phyloP scores from a whole-genome alignment of 2,329 filamentous ascomycete species.

The Penicillium psychrosexuale region DNA sequence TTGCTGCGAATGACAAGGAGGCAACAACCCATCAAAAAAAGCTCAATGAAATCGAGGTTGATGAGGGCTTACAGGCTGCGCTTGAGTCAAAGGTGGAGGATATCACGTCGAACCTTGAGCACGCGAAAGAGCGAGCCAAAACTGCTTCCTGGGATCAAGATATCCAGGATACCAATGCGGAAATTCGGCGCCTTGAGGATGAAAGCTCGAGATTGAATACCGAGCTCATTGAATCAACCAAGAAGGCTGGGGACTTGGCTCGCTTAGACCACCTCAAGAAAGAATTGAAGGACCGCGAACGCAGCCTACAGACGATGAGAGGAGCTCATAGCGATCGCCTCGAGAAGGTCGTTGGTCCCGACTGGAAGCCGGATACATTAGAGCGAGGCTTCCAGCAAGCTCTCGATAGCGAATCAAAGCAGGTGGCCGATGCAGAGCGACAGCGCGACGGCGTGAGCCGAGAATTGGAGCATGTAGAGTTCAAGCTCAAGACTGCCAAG shows the following conservation, averaged over 20 bases:
- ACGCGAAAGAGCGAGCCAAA: conserved; percentile 62
- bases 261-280: conserved; percentile 80
- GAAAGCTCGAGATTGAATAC: conserved; percentile 68
- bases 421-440: conserved; percentile 63
- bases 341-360: conserved; percentile 57
- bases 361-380: conserved; percentile 68
- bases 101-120: conserved; percentile 60
- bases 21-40: conserved; percentile 64
- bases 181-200: conserved; percentile 67
- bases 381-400: conserved; percentile 67
- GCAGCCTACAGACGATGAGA: conserved; percentile 72
- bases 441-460: conserved; percentile 67
- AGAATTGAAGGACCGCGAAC: conserved; percentile 69
- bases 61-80: conserved; percentile 78
- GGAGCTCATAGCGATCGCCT: conserved; percentile 72
- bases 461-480: conserved; percentile 74
- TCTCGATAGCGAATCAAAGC: conserved; percentile 56
- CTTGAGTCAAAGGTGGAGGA: conserved; percentile 72
- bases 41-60: conserved; percentile 70
- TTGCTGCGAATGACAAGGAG: conserved; percentile 69
- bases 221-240: conserved; percentile 82
- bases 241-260: conserved; percentile 76
- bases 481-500: conserved; percentile 63
- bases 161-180: conserved; percentile 63
- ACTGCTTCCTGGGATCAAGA: conserved; percentile 67